These are phyloP conservation scores for Phytomonas sp. DNA, from an alignment of 208 protist species.

Conservation along the genomic window DNA sequence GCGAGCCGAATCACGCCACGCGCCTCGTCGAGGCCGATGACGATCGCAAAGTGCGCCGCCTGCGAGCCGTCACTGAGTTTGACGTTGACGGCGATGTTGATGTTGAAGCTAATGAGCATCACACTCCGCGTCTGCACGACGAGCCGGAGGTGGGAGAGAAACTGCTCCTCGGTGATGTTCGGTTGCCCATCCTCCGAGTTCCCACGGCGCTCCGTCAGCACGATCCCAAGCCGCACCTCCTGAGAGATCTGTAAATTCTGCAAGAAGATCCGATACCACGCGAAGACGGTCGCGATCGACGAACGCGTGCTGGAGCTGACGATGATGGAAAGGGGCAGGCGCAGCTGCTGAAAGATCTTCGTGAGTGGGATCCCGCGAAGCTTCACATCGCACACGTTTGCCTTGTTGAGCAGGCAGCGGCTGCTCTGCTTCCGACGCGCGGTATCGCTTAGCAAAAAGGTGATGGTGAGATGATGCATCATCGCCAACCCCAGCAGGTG, in stretches of 20 bases:
- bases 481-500: conserved; percentile 86
- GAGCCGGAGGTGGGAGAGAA: conserved; percentile 60
- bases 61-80: conserved; percentile 40
- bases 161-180: conserved; percentile 76
- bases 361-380: conserved; percentile 85
- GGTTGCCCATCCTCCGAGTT: conserved; percentile 74
- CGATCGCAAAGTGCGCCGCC: conserved; percentile 81
- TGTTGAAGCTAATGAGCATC: conserved; percentile 85
- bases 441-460: conserved; percentile 55
- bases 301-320: conserved; percentile 43
- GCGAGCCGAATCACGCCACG: conserved; percentile 69
- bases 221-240: conserved; percentile 60
- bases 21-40: conserved; percentile 75
- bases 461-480: conserved; percentile 77
- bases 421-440: conserved; percentile 54
- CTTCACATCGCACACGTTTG: conserved; percentile 72
- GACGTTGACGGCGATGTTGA: conserved; percentile 80
- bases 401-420: conserved; percentile 47
- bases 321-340: conserved; percentile 72
- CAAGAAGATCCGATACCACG: conserved; percentile 76
- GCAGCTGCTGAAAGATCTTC: conserved; percentile 72
- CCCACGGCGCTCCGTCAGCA: conserved; percentile 50
- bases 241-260: conserved; percentile 60
- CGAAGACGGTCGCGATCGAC: conserved; percentile 58
- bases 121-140: conserved; percentile 60